phyloP scores from a whole-genome alignment of 2,329 filamentous ascomycete genomes.

The Bipolaris zeicola region DNA sequence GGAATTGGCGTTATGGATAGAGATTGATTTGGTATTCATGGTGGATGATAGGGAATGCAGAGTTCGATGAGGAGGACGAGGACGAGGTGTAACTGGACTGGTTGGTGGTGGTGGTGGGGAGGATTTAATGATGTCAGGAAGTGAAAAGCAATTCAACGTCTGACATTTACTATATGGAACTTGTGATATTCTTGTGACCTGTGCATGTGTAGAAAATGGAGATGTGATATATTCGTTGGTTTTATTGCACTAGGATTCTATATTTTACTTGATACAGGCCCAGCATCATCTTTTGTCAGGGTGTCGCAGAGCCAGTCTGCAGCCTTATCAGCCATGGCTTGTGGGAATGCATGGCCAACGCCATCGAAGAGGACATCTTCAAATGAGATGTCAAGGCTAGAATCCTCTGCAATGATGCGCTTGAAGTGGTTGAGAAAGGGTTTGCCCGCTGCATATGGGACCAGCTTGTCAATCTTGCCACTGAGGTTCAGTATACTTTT shows the following conservation, averaged over 20 bases:
- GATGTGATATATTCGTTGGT: not conserved
- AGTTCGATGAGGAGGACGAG: too few species aligned
- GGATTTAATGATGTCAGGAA: not conserved
- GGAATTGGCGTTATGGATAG: too few species aligned
- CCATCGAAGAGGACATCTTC: conserved; percentile 71
- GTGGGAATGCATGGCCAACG: conserved; percentile 71
- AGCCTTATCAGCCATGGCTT: conserved; percentile 70
- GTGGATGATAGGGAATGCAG: too few species aligned
- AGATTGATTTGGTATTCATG: too few species aligned
- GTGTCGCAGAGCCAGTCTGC: conserved; percentile 64
- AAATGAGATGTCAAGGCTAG: conserved; percentile 57
- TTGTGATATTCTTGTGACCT: not conserved
- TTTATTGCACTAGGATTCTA: conserved; percentile 1
- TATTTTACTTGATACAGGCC: conserved; percentile 32
- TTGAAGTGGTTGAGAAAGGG: conserved; percentile 68
- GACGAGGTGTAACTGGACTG: too few species aligned
- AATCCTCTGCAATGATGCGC: conserved; percentile 60
- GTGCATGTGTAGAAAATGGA: not conserved
- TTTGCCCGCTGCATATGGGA: conserved; percentile 67
- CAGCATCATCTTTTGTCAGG: conserved; percentile 29
- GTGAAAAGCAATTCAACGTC: too few species aligned
- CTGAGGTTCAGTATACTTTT: conserved; percentile 47
- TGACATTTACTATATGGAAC: not conserved
- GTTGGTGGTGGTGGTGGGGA: too few species aligned
- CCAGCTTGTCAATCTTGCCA: conserved; percentile 73